Evolutionary conservation across 257 asterid genomes (phyloP).

Genomic region (Buddleja alternifolia): DNA sequence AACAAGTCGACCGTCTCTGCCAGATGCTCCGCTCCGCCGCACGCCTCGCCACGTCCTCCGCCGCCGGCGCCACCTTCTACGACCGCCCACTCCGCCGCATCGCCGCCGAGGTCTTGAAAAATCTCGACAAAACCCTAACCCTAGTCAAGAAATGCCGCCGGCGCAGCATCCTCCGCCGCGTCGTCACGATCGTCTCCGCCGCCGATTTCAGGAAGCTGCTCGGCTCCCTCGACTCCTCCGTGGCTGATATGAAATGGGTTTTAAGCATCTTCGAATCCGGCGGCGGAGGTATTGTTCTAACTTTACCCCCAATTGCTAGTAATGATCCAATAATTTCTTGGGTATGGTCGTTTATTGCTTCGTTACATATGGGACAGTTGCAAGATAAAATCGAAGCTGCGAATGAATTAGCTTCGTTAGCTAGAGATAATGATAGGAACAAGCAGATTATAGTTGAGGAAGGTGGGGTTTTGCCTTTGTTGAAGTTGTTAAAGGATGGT

Average conservation of each 20-base stretch:
- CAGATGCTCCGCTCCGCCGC: conserved; percentile 69
- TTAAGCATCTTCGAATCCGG: conserved; percentile 59
- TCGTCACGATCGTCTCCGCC: conserved; percentile 66
- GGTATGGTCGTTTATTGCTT: conserved; percentile 85
- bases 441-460: conserved; percentile 83
- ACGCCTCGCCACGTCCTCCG: conserved; percentile 51
- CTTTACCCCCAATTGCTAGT: conserved; percentile 84
- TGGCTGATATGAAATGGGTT: conserved; percentile 78
- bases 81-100: conserved; percentile 80
- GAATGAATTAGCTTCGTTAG: conserved; percentile 65
- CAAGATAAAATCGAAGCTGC: conserved; percentile 71
- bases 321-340: conserved; percentile 82
- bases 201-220: conserved; percentile 72
- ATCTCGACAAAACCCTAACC: conserved; percentile 54
- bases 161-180: conserved; percentile 59
- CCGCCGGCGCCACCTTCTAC: conserved; percentile 54
- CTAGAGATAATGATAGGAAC: conserved; percentile 80
- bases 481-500: conserved; percentile 64
- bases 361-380: conserved; percentile 62
- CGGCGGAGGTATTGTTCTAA: conserved; percentile 70
- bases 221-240: conserved; percentile 55
- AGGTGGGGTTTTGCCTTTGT: conserved; percentile 68
- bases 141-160: conserved; percentile 72
- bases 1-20: conserved; percentile 56
- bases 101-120: conserved; percentile 53